Conservation (phyloP, 164 flowering plant genomes). For the Berberis vulgaris region DNA sequence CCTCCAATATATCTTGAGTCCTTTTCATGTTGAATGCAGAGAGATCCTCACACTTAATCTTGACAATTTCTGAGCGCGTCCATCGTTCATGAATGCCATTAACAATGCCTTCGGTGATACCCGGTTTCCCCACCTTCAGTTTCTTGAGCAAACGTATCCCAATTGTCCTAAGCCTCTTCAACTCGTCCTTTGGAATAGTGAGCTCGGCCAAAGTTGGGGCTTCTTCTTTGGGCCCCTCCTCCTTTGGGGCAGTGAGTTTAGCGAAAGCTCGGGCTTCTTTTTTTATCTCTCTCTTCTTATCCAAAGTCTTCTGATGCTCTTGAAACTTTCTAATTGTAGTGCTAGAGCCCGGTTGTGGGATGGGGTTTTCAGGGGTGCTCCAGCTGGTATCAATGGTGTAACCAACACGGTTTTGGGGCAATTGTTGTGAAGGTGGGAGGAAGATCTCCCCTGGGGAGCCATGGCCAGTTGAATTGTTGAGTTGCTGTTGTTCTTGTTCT, state of each 20-base stretch:
- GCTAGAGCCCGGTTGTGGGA: slow-evolving; percentile 67
- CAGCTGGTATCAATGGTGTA: slow-evolving; percentile 81
- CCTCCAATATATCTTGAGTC: slow-evolving; percentile 92
- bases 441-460: slow-evolving; percentile 66
- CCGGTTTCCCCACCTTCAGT: slow-evolving; percentile 83
- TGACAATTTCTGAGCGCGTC: slow-evolving; percentile 74
- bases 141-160: slow-evolving; percentile 59
- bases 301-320: slow-evolving; percentile 23
- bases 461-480: slow-evolving; percentile 1
- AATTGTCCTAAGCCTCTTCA: slow-evolving; percentile 48
- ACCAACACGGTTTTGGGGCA: slow-evolving; percentile 69
- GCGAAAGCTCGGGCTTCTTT: slow-evolving; percentile 59
- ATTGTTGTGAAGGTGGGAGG: slow-evolving; percentile 43
- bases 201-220: slow-evolving; percentile 77
- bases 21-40: slow-evolving; percentile 85
- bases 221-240: slow-evolving; percentile 32
- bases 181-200: slow-evolving; percentile 42
- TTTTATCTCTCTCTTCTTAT: slow-evolving; percentile 1
- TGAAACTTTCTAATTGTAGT: slow-evolving; percentile 34
- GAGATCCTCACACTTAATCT: slow-evolving; percentile 73
- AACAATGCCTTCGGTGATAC: slow-evolving; percentile 90
- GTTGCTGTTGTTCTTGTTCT: neutral
- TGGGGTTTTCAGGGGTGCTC: slow-evolving; percentile 80
- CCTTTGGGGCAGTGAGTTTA: slow-evolving; percentile 45
- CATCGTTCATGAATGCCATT: slow-evolving; percentile 95